A percentile compares a stretch with the other conserved stretches of the same genome.
phyloP scores from a whole-genome alignment of 176 grass and related monocot genomes.

The Cenchrus fungigraminus region DNA sequence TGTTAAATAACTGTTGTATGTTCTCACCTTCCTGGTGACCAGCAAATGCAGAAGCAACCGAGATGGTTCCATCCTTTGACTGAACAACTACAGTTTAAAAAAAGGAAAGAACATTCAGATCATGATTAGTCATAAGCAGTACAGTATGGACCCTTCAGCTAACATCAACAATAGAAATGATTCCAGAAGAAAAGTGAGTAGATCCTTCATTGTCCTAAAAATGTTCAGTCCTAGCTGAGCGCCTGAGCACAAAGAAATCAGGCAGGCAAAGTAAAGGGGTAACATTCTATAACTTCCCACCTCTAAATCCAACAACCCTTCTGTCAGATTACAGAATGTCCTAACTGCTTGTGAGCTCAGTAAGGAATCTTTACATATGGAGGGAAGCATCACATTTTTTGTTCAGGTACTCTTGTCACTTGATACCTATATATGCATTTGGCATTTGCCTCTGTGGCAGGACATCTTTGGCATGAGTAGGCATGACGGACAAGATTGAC shows the following conservation, averaged over 20 bases:
- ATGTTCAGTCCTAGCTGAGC: not conserved
- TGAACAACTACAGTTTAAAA: slow-evolving; percentile 63
- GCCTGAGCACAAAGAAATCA: not conserved
- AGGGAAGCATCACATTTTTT: not conserved
- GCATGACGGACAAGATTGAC: not conserved
- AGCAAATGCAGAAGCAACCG: slow-evolving; percentile 84
- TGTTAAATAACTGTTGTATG: not conserved
- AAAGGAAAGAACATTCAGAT: not conserved
- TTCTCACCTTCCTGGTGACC: slow-evolving; percentile 80
- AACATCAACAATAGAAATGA: not conserved
- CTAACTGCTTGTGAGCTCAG: too few relatives aligned
- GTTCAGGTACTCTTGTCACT: not conserved
- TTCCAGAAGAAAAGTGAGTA: not conserved
- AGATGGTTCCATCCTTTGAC: slow-evolving; percentile 78
- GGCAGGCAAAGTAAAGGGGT: not conserved
- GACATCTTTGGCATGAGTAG: not conserved
- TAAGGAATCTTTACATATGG: not conserved
- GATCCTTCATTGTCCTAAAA: not conserved
- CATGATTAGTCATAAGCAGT: not conserved
- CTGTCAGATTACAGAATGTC: not conserved
- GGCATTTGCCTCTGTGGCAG: not conserved
- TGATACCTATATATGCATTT: not conserved
- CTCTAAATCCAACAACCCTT: not conserved
- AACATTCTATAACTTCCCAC: too few relatives aligned
- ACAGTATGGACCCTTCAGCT: not conserved